Base-by-base conservation (phyloP, 352 stramenopile species). In the Globisporangium nunn region DNA sequence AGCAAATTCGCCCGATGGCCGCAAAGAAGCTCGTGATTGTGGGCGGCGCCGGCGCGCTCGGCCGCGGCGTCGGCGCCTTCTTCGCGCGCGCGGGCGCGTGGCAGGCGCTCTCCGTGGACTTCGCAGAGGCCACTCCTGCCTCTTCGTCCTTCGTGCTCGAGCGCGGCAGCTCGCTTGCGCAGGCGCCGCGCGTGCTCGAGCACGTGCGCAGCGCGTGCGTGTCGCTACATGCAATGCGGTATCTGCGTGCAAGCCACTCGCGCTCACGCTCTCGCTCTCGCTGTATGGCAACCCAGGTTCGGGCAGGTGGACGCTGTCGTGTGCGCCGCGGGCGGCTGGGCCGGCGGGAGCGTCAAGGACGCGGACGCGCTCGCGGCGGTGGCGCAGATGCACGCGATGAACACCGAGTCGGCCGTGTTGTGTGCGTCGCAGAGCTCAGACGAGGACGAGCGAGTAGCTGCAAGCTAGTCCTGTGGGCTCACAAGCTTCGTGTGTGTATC, bases 241-340 rank as follows among this genome's bases (percentile, higher is more conserved):
- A 46, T 7, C 2, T 46, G 39, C 1, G 40, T 0, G 40, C 2
- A 2, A 18, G 40, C 7, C 14, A 17, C 23, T 23, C 1, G 29
- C 18, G 23, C 4, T 14, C 40, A 15, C 35, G 14, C 29, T 2
- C 4, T 23, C 11, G 15, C 28, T 63, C 6, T 51, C n/a, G 28
- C 1, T 14, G 10, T 28, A n/a, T 40, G 12, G 4, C 0, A 15
- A 23, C 23, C 23, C 37, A 84, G 68, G 29, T 81, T 72, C 50
- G 81, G 80, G 0, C 71, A 75, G 45, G 63, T 92, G 43, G 82
- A 92, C 56, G 84, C 81, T 0, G 77, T 95, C 2, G 76, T 95
- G 35, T 94, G 82, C 61, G 72, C 82, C 23, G 85, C 85, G 40
- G 85, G 85, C 15, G 85, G 85, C 5, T 94, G 84, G 86, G 78